Percentiles rank a stretch among this genome's conserved stretches.
Conservation (phyloP, 768 basidiomycete species). For the Russula ochroleuca region DNA sequence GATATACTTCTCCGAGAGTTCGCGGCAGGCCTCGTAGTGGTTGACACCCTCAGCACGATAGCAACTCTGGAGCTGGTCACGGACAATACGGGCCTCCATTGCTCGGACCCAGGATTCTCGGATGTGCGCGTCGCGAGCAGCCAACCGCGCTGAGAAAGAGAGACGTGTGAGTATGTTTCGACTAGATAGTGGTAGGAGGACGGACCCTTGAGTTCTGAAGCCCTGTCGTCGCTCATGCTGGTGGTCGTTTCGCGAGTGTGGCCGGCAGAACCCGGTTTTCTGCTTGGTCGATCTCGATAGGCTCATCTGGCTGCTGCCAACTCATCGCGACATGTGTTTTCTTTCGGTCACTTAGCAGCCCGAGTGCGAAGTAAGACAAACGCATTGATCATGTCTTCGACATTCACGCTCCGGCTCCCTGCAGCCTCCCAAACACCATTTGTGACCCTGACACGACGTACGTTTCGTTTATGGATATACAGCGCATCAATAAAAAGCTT, state of each 20-base stretch:
- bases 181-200: not conserved
- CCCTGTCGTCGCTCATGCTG: conserved; percentile 38
- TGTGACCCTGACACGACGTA: conserved; percentile 67
- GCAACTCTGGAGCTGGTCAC: conserved; percentile 85
- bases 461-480: conserved; percentile 26
- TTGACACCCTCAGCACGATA: conserved; percentile 89
- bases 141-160: conserved; percentile 49
- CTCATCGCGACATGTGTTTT: conserved; percentile 1
- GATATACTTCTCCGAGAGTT: conserved; percentile 78
- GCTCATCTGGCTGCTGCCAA: not conserved
- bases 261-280: conserved; percentile 5
- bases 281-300: not conserved
- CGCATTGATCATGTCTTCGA: conserved; percentile 28
- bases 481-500: not conserved
- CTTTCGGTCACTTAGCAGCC: not conserved
- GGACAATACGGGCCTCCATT: conserved; percentile 88
- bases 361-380: not conserved
- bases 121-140: conserved; percentile 68
- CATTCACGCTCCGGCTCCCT: conserved; percentile 37
- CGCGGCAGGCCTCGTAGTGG: conserved; percentile 83
- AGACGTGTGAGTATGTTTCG: not conserved
- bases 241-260: conserved; percentile 34
- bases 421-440: conserved; percentile 12
- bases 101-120: conserved; percentile 92
- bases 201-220: conserved; percentile 51